Base-by-base conservation (phyloP, 2,329 filamentous ascomycete species). In the Exophiala xenobiotica region DNA sequence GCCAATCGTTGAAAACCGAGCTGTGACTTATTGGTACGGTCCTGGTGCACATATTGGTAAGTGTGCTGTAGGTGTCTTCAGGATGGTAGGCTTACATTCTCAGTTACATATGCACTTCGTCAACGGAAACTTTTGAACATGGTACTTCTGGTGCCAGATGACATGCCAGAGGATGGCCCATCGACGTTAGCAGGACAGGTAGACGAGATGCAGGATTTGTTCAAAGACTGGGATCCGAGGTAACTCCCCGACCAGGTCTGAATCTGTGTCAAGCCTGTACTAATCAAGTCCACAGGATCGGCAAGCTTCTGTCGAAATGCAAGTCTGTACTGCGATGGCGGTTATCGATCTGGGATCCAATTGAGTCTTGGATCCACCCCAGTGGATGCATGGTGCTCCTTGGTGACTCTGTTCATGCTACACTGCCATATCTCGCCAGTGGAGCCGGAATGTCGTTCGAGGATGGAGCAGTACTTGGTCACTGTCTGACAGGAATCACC, bases 1-100 rank as follows among this genome's bases (percentile, higher is more conserved):
- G 2, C 61, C 67, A 1, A 71, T 78, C n/a, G 70, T 78, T 0
- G 63, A 69, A 3, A 65, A 74, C n/a, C 76, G 77, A 2, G 70
- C 73, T 22, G 74, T 81, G 2, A 74, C 78, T 55, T 76, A 79
- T 56, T 80, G 79, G 78, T 63, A 80, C n/a, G 78, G 78, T 0
- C 78, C 78, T 0, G 65, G 71, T 33, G 68, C 68, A 16, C 64
- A 72, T 11, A 56, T 74, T n/a, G 68, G 77, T 27, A 75, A 76
- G 71, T 24, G 14, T 6, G 7, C 8, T n/a, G 7, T n/a, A 40
- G 9, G 4, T n/a, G 19, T 24, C 38, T 6, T 20, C 19, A 18
- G 9, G 14, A 8, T 23, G 4, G 18, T 23, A 24, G 9, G 16
- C 29, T 33, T 11, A 33, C 29, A 24, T 24, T 8, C 8, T 20